These are phyloP conservation scores for Aspergillus neotritici DNA, from an alignment of 2,329 filamentous ascomycete genomes.

Conservation along the genomic window DNA sequence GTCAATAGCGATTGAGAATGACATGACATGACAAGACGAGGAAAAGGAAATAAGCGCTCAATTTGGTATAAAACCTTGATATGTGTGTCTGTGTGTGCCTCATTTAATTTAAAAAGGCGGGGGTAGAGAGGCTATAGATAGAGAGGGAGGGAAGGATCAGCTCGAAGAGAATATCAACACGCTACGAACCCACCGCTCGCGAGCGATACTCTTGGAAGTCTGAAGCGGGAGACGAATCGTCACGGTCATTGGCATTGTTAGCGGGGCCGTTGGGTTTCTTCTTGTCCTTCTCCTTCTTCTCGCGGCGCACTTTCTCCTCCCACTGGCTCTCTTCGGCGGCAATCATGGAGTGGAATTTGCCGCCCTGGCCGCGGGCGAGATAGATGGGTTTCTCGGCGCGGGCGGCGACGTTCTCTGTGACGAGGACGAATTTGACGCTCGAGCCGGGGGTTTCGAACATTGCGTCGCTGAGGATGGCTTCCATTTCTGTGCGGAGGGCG, in stretches of 20 bases:
- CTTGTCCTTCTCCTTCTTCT: conserved; percentile 28
- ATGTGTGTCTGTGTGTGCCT: too few relatives aligned
- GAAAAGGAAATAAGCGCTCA: too few relatives aligned
- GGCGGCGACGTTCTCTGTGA: conserved; percentile 63
- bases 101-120: too few relatives aligned
- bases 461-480: conserved; percentile 68
- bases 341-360: conserved; percentile 47
- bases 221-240: conserved; percentile 17
- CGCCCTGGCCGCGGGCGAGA: conserved; percentile 47
- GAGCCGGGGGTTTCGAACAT: conserved; percentile 72
- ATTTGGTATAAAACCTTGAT: too few relatives aligned
- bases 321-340: conserved; percentile 47
- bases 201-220: conserved; percentile 44
- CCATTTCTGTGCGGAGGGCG: conserved; percentile 73
- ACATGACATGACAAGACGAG: too few relatives aligned
- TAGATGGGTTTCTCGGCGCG: conserved; percentile 54
- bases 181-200: conserved; percentile 26
- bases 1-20: too few relatives aligned
- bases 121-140: too few relatives aligned
- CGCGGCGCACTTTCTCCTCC: conserved; percentile 37
- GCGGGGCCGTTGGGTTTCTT: too few relatives aligned
- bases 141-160: too few relatives aligned
- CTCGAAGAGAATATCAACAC: too few relatives aligned
- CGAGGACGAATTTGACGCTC: conserved; percentile 63
- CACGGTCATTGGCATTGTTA: conserved; percentile 8